Evolutionary conservation across 108 stramenopile species (phyloP).

Genomic region (Cyclotella choctawhatcheeana): DNA sequence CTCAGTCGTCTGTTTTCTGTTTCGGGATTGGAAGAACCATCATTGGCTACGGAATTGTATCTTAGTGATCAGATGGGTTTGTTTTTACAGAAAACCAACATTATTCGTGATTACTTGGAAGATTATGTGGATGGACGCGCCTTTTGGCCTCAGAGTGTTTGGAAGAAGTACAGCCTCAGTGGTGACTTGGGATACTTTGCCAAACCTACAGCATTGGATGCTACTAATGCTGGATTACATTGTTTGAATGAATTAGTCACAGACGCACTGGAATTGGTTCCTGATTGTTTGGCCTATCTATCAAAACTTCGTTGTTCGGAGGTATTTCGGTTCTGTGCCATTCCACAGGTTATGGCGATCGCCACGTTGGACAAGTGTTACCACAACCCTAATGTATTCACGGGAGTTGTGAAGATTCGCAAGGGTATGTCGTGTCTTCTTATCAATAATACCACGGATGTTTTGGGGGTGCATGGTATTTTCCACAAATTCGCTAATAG

Average conservation of each 20-base stretch:
- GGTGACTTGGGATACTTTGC: slow-evolving; percentile 91
- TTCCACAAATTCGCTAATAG: slow-evolving; percentile 70
- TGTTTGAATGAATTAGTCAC: slow-evolving; percentile 97
- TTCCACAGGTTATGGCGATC: slow-evolving; percentile 99
- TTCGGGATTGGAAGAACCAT: slow-evolving; percentile 75
- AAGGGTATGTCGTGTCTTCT: slow-evolving; percentile 88
- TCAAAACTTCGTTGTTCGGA: slow-evolving; percentile 81
- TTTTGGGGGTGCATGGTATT: slow-evolving; percentile 76
- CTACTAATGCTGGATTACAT: slow-evolving; percentile 53
- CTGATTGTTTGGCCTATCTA: slow-evolving; percentile 95
- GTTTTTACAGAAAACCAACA: slow-evolving; percentile 99
- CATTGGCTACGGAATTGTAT: slow-evolving; percentile 67
- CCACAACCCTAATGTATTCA: slow-evolving; percentile 93
- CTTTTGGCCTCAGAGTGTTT: slow-evolving; percentile 97
- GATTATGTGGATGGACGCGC: slow-evolving; percentile 99
- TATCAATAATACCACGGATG: slow-evolving; percentile 71
- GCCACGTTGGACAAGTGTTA: slow-evolving; percentile 97
- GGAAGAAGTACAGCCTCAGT: slow-evolving; percentile 85
- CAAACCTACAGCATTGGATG: slow-evolving; percentile 62
- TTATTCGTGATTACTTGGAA: slow-evolving; percentile 99
- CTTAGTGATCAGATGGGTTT: slow-evolving; percentile 98
- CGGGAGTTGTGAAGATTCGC: slow-evolving; percentile 97
- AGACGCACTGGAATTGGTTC: slow-evolving; percentile 94
- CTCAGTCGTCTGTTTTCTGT: slow-evolving; percentile 93
- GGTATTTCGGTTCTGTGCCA: slow-evolving; percentile 98